Base-by-base conservation (phyloP, 805 yeast genomes). In the Candida saitoana region DNA sequence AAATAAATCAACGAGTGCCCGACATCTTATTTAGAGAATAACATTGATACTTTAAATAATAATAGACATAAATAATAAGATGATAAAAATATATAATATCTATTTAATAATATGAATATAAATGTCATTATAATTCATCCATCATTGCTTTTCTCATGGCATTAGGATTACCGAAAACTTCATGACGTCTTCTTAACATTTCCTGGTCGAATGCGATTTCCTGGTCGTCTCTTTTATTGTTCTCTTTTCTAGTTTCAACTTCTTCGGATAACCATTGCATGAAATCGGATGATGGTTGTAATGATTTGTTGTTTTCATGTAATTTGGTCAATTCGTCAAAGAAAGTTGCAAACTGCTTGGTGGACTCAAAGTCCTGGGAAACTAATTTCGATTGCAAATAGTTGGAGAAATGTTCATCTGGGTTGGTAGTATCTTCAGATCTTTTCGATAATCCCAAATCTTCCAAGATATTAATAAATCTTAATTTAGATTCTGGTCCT, bases 141-240 rank as follows among this genome's bases (percentile, higher is more conserved):
- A 69, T 69, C 34, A 71, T 60, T 5, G 76, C 80, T 55, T 83
- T 84, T 46, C 93, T 71, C 43, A 74, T 60, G 0, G 84, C 95
- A 54, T 76, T 68, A 15, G 85, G 87, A 52, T 87, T 87, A 1
- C 96, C 96, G 63, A 87, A 87, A 1, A 82, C 77, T 17, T 63
- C 56, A 56, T 87, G 91, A 52, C 95, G 74, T 12, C 67, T 65
- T n/a, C 51, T 51, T 24, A 62, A 41, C 56, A 67, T 48, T 47
- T 62, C 53, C 12, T 44, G 52, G 48, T 57, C 65, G 45, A 79
- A 62, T 22, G 65, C 70, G 20, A 58, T 49, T 42, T 74, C 74
- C 2, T 54, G 45, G 24, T 60, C 60, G 39, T 62, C 65, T 45
- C 68, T 60, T 42, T 51, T 47, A 20, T 45, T 51, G 15, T 50